Base-by-base conservation (phyloP, 1,284 basidiomycete genomes). In the Blastosporella zonata region DNA sequence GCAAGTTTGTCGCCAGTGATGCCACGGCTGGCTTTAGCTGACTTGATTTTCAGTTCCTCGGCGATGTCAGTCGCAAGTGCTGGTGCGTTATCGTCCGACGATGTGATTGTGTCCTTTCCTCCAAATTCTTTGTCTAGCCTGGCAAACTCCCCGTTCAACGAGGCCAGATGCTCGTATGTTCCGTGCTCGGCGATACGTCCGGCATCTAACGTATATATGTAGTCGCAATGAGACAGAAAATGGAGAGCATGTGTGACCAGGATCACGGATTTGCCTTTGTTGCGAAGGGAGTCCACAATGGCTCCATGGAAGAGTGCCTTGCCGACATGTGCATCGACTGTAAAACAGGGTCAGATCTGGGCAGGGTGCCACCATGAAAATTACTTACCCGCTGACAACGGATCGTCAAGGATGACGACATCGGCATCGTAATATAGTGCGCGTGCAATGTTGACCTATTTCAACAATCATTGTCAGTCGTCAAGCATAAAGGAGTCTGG, bases 161-260 rank as follows among this genome's bases (percentile, higher is more conserved):
- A 57, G 27, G 86, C 65, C 2, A 91, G 71, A 23, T 82, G 69
- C 4, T 68, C 62, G 59, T 80, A 89, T 0, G 82, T 82, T 0
- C 87, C 87, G 44, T 81, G 74, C 58, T 88, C 86, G 6, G 74
- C 72, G 47, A 90, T 78, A 6, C 61, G 59, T 0, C 87, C 87
- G 47, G 75, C 67, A 28, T 74, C 65, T 51, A 88, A 59, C 0
- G 78, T 79, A 60, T 84, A 87, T 46, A 89, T 78, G 54, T 80
- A 78, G 62, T 86, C 81, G 52, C 80, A 82, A 45, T 78, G 73
- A 0, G 82, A 79, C 3, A 89, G 70, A 66, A 90, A 84, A 62
- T 89, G 85, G 4, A 89, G 66, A 0, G 84, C 84, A 58, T 90
- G 86, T 0, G 87, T 90, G 45, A 87, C 86, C 35, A 85, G 71